These are phyloP conservation scores for Mucor indicus DNA, from an alignment of 371 early-diverging fungal genomes.

Conservation along the genomic window DNA sequence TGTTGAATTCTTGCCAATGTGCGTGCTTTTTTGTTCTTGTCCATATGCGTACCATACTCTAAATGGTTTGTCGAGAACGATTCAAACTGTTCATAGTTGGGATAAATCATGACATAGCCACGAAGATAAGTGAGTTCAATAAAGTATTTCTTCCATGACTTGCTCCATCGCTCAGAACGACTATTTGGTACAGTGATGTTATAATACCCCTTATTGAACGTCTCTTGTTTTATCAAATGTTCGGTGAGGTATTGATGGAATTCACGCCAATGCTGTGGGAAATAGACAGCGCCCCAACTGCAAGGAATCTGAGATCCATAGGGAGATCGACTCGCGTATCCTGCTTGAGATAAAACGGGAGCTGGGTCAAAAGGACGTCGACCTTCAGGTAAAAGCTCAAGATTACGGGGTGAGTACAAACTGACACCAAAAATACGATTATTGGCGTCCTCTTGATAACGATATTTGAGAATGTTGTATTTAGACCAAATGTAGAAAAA, in stretches of 20 bases:
- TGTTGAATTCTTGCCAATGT: slow-evolving; percentile 33
- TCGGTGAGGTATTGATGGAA: slow-evolving; percentile 56
- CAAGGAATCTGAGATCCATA: slow-evolving; percentile 60
- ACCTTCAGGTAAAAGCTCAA: slow-evolving; percentile 51
- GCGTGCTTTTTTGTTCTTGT: slow-evolving; percentile 29
- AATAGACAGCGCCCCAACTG: slow-evolving; percentile 70
- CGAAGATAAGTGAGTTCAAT: slow-evolving; percentile 63
- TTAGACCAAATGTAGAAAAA: slow-evolving; percentile 62
- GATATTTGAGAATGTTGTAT: slow-evolving; percentile 57
- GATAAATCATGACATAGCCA: slow-evolving; percentile 65
- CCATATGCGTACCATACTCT: slow-evolving; percentile 60
- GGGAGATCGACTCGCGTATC: slow-evolving; percentile 41
- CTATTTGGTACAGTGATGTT: slow-evolving; percentile 46
- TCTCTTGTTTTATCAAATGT: slow-evolving; percentile 27
- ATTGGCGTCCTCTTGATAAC: slow-evolving; percentile 37
- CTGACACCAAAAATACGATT: slow-evolving; percentile 57
- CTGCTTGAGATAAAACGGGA: not conserved
- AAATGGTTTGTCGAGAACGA: slow-evolving; percentile 68
- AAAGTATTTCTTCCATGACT: slow-evolving; percentile 66
- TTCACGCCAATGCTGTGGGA: slow-evolving; percentile 68
- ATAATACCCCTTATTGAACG: slow-evolving; percentile 22
- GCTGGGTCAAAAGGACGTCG: slow-evolving; percentile 41
- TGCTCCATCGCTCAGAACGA: slow-evolving; percentile 59
- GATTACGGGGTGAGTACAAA: slow-evolving; percentile 58
- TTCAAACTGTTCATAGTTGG: slow-evolving; percentile 57